Base-by-base conservation (phyloP, 225 moss, liverwort and hornwort species). In the Bryum argenteum region DNA sequence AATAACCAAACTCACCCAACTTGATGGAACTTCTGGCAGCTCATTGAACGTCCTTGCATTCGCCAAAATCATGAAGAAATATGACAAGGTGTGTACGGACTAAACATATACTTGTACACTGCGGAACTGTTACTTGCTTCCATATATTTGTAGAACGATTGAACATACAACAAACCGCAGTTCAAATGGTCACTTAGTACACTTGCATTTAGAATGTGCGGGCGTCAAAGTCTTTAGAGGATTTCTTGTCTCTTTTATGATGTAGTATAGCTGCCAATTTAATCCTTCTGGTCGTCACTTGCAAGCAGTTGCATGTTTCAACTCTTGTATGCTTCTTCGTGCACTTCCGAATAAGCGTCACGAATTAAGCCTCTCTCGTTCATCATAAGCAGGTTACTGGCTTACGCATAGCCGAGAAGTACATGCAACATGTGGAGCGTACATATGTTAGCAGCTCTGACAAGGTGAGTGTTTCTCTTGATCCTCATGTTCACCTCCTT, bases 61-160 rank as follows among this genome's bases (percentile, higher is more conserved):
- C 23, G 91, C 82, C 61, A 91, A 89, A 71, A 91, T 91, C 54
- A 71, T 91, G 82, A 89, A 91, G 78, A 91, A 91, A 58, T 91
- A 89, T 71, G 91, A 91, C 53, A 91, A 91, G 89, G 91, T 91
- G 33, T 33, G 33, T 33, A 33, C 33, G 7, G 33, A 6, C 33
- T 33, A 33, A 33, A 33, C 33, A 33, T 3, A 33, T 3, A 33
- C 2, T 33, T 33, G 0, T 0, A 33, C 5, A 33, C 33, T 33
- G 33, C 7, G 33, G 33, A 33, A 6, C 33, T 33, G 33, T 33
- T 33, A 33, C 33, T 33, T 33, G 33, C 33, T 33, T 33, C 4
- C 33, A 33, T 33, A 4, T 33, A 6, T 33, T 33, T 33, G 33
- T 33, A 33, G 33, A 6, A 33, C 33, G 33, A 33, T 33, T 33